Base-by-base conservation (phyloP, 2,329 filamentous ascomycete species). In the Ophiosphaerella herpotricha region DNA sequence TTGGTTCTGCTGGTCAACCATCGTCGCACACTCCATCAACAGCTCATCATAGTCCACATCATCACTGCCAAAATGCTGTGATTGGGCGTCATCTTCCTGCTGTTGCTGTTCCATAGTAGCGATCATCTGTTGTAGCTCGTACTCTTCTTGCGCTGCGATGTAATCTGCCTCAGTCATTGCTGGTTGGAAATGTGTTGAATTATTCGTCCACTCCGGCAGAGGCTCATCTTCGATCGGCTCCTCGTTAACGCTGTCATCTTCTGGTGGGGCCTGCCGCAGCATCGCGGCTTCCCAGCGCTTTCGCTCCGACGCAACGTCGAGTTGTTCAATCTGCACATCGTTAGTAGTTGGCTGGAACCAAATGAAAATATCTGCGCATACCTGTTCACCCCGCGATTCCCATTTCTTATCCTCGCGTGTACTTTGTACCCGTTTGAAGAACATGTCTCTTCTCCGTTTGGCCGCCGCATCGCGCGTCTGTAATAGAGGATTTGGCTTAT, bases 361-460 rank as follows among this genome's bases (percentile, higher is more conserved):
- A 8, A 2, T 4, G 2, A 23, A 7, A 0, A 11, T 7, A 4
- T 7, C 2, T 14, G 39, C 39, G 47, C 67, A 35, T 67, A 79
- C 77, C 70, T 80, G 76, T 31, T 80, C 78, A 1, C 77, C 74
- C 26, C 78, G 64, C 13, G 61, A 60, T 50, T 76, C 73, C 73
- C 76, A 81, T 40, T 73, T 70, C 63, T 68, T 70, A 5, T 80
- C 77, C 4, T 80, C 78, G 36, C 78, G 64, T 2, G 65, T 65
- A 36, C 74, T 73, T 43, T 74, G 66, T 9, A 81, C 75, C 45
- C 75, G 88, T 65, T 85, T 83, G 51, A 93, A 74, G 61, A 93
- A 93, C 48, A 88, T 76, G 29, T 82, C 82, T 39, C 89, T 78
- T 49, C 89, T 77, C 46, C 81, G 78, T 66, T 90, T 85, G 47